These are phyloP conservation scores for Sodiomyces alkalinus DNA, from an alignment of 2,329 filamentous ascomycete genomes.

Conservation along the genomic window DNA sequence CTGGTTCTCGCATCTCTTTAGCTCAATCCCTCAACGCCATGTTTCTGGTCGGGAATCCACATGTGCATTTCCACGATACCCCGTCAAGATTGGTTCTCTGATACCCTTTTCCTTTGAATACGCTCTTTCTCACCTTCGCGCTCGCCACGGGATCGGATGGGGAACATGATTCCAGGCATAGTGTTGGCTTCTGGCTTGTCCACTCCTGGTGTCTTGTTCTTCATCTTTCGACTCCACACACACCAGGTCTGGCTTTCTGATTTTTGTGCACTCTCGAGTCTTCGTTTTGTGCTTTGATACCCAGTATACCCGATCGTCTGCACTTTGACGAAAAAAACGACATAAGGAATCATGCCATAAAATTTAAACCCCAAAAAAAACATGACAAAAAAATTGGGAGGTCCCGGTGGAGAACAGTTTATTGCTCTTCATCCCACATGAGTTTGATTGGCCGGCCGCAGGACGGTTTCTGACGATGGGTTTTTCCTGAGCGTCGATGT, in stretches of 20 bases:
- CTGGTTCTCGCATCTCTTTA: too few species aligned
- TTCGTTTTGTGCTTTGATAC: conserved; percentile 16
- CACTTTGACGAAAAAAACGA: too few species aligned
- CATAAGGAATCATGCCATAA: conserved; percentile 10
- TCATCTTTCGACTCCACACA: conserved; percentile 2
- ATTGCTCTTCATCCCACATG: conserved; percentile 10
- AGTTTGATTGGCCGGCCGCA: too few species aligned
- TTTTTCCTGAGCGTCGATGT: conserved; percentile 1
- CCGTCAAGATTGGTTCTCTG: conserved; percentile 32
- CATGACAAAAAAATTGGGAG: conserved; percentile 4
- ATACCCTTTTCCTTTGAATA: conserved; percentile 15
- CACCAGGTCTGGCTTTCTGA: conserved; percentile 8
- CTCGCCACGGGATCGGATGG: conserved; percentile 4
- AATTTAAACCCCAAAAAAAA: conserved; percentile 3
- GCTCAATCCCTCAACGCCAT: conserved; percentile 5
- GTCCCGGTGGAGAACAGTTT: background rate
- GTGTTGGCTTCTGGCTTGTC: conserved; percentile 5
- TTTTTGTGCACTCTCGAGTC: conserved; percentile 12
- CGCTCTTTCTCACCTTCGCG: conserved; percentile 10
- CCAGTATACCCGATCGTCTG: conserved; percentile 17
- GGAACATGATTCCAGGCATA: conserved; percentile 4
- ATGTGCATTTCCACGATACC: conserved; percentile 44
- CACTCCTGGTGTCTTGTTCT: conserved; percentile 3
- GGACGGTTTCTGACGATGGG: conserved; percentile 3
- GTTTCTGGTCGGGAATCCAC: conserved; percentile 29